Evolutionary conservation across 495 filamentous ascomycete species (phyloP).

Genomic region (Lentithecium fluviatile): DNA sequence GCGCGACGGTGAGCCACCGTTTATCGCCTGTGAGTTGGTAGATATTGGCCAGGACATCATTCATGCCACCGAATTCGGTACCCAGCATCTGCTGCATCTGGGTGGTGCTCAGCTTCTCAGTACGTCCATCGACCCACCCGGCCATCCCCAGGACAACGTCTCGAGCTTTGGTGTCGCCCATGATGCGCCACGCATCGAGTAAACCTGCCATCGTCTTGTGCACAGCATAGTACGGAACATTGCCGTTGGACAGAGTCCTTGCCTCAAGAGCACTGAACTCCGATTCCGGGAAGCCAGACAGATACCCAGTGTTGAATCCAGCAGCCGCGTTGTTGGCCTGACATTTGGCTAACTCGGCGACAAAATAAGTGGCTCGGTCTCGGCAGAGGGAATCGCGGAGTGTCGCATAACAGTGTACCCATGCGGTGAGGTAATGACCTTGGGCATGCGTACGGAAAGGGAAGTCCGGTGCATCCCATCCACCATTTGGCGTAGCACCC

Average conservation of each 20-base stretch:
- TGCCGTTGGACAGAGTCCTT: slow-evolving; percentile 34
- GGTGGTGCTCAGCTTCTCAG: slow-evolving; percentile 34
- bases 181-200: slow-evolving; percentile 42
- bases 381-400: slow-evolving; percentile 38
- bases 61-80: slow-evolving; percentile 48
- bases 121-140: slow-evolving; percentile 44
- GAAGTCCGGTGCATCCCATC: slow-evolving; percentile 46
- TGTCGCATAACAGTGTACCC: slow-evolving; percentile 38
- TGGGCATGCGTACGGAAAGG: slow-evolving; percentile 45
- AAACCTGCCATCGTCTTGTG: slow-evolving; percentile 41
- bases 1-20: slow-evolving; percentile 41
- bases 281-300: slow-evolving; percentile 45
- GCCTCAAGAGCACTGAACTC: slow-evolving; percentile 41
- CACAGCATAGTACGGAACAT: slow-evolving; percentile 40
- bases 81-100: slow-evolving; percentile 44
- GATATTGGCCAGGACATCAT: slow-evolving; percentile 43
- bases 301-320: slow-evolving; percentile 34
- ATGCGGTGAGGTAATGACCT: slow-evolving; percentile 44
- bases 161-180: slow-evolving; percentile 39
- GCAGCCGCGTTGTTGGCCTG: slow-evolving; percentile 44
- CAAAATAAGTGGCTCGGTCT: slow-evolving; percentile 40
- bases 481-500: slow-evolving; percentile 39
- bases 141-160: slow-evolving; percentile 40
- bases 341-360: slow-evolving; percentile 43
- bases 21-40: slow-evolving; percentile 40